Percentiles rank a stretch among this genome's conserved stretches.
These are phyloP conservation scores for Cladosporium sphaerospermum DNA, from an alignment of 2,329 filamentous ascomycete genomes.

Conservation along the genomic window DNA sequence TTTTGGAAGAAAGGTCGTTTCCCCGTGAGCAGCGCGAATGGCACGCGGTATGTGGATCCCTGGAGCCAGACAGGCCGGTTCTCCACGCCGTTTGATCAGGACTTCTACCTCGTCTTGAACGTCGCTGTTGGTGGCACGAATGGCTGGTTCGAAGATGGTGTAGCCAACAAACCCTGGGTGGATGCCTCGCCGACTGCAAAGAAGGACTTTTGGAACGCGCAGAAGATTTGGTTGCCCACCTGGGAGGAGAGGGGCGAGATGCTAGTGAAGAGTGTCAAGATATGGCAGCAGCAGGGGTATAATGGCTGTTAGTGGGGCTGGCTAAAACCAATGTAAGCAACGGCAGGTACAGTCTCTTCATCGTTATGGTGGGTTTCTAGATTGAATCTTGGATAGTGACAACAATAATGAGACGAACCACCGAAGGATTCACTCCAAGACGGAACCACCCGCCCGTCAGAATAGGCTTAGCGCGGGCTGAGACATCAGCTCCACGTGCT, in stretches of 20 bases:
- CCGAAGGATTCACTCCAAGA: too few relatives aligned
- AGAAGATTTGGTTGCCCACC: conserved; percentile 32
- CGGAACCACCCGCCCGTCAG: too few relatives aligned
- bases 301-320: conserved; percentile 35
- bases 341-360: too few relatives aligned
- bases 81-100: conserved; percentile 36
- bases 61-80: conserved; percentile 32
- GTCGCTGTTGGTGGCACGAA: conserved; percentile 35
- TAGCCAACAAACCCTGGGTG: conserved; percentile 71
- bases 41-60: conserved; percentile 32
- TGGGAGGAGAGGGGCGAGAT: conserved; percentile 36
- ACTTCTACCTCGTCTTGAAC: conserved; percentile 38
- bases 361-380: too few relatives aligned
- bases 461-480: too few relatives aligned
- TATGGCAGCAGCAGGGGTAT: conserved; percentile 45
- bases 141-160: conserved; percentile 74
- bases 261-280: conserved; percentile 36
- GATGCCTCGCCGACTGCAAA: conserved; percentile 60
- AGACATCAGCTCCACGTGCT: too few relatives aligned
- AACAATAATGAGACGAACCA: too few relatives aligned
- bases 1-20: conserved; percentile 37
- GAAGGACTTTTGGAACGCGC: conserved; percentile 67
- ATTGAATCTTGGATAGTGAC: too few relatives aligned
- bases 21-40: conserved; percentile 29
- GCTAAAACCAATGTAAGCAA: too few relatives aligned